phyloP scores from a whole-genome alignment of 2,329 filamentous ascomycete species.

The Fusarium sp. region DNA sequence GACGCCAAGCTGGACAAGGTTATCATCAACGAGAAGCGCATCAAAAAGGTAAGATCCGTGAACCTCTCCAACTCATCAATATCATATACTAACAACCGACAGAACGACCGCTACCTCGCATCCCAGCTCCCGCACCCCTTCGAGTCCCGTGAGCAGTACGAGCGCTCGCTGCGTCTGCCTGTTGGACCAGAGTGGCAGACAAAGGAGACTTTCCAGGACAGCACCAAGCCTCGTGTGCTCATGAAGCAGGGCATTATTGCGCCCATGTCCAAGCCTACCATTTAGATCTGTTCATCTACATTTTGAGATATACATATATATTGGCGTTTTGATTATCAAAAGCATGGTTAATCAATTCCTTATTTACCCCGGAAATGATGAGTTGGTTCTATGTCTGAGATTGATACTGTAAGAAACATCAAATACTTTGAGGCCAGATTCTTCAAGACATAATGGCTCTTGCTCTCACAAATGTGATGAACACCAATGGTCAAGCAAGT shows the following conservation, averaged over 20 bases:
- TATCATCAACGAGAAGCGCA: slow-evolving; percentile 90
- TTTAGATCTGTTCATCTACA: slow-evolving; percentile 38
- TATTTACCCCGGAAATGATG: background rate
- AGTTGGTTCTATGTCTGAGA: background rate
- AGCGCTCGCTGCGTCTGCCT: slow-evolving; percentile 85
- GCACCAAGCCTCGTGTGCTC: slow-evolving; percentile 88
- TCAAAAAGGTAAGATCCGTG: slow-evolving; percentile 76
- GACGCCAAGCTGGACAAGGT: slow-evolving; percentile 86
- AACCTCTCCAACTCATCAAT: background rate
- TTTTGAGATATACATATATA: slow-evolving; percentile 7
- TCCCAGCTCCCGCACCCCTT: slow-evolving; percentile 88
- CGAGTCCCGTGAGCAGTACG: slow-evolving; percentile 89
- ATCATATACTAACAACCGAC: slow-evolving; percentile 5
- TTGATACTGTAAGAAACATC: background rate
- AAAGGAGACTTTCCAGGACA: slow-evolving; percentile 92
- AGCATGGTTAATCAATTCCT: background rate
- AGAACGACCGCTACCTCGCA: slow-evolving; percentile 90
- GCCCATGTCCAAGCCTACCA: slow-evolving; percentile 82
- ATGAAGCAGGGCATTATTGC: slow-evolving; percentile 91
- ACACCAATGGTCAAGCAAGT: too few relatives aligned
- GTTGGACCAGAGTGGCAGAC: slow-evolving; percentile 96
- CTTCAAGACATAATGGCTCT: background rate
- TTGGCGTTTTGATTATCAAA: slow-evolving; percentile 29
- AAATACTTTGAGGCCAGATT: background rate
- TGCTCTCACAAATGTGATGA: background rate